These are phyloP conservation scores for Corymbia citriodora DNA, from an alignment of 441 rosid genomes.

Conservation along the genomic window DNA sequence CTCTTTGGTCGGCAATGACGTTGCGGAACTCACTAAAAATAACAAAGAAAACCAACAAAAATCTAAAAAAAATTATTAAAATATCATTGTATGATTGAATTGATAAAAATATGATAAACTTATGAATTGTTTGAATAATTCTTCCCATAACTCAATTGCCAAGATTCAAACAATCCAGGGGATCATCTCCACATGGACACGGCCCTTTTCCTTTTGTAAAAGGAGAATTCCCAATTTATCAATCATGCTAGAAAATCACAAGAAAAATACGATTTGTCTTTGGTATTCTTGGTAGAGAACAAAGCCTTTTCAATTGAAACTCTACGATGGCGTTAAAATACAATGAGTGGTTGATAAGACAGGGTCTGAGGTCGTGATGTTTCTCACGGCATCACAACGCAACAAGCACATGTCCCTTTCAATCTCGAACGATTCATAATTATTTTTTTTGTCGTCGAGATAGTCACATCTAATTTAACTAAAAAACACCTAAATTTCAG, in stretches of 20 bases:
- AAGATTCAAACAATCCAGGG: neutral
- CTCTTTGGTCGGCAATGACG: no score
- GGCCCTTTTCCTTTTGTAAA: neutral
- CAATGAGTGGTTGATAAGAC: neutral
- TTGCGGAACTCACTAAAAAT: neutral
- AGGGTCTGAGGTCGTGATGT: neutral
- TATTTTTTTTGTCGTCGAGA: neutral
- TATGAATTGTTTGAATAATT: no score
- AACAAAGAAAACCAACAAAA: neutral
- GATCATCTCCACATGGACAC: neutral
- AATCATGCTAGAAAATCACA: neutral
- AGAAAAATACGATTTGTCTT: neutral
- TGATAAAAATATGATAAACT: no score
- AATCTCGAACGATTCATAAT: neutral
- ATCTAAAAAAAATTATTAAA: no score
- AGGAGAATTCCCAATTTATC: neutral
- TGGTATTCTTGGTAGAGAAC: neutral
- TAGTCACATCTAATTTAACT: neutral
- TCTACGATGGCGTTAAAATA: neutral
- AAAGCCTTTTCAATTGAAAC: neutral
- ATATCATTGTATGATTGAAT: no score
- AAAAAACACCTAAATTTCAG: neutral
- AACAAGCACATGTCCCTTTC: neutral
- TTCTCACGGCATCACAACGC: neutral
- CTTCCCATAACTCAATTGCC: fast-evolving